A percentile compares a stretch with the other conserved stretches of the same genome.
Conservation (phyloP, 371 early-diverging fungal species). For the Zancudomyces culisetae region DNA sequence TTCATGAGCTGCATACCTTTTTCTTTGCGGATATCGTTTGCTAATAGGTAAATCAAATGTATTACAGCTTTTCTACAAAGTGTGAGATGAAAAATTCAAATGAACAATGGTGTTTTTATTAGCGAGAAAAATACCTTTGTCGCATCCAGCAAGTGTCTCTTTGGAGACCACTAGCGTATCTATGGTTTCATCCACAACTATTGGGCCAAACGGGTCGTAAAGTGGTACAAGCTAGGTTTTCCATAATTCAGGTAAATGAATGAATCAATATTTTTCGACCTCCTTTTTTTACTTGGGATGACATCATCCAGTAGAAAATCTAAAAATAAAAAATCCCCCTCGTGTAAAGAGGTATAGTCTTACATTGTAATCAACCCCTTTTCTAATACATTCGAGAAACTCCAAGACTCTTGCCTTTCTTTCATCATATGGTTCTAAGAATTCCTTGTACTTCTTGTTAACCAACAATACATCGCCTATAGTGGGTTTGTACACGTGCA, state of each 20-base stretch:
- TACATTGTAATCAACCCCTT: constrained; percentile 26
- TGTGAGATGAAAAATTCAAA: neutral
- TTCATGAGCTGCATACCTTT: constrained; percentile 29
- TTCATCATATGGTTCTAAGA: constrained; percentile 44
- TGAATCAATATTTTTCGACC: too few species aligned
- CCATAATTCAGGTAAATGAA: too few species aligned
- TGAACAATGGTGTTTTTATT: too few species aligned
- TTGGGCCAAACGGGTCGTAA: constrained; percentile 75
- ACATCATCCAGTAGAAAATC: too few species aligned
- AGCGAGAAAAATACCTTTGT: constrained; percentile 5
- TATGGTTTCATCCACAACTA: constrained; percentile 47
- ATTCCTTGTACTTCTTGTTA: constrained; percentile 45
- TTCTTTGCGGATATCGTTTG: constrained; percentile 5
- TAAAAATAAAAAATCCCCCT: too few species aligned
- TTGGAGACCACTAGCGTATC: constrained; percentile 70
- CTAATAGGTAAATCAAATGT: constrained; percentile 24
- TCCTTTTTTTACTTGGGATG: too few species aligned
- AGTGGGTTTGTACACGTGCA: too few species aligned
- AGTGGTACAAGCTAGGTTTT: constrained; percentile 57
- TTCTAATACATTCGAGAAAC: constrained; percentile 36
- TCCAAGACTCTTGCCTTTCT: constrained; percentile 34
- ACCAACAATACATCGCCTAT: constrained; percentile 39
- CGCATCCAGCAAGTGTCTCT: constrained; percentile 66
- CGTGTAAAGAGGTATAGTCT: too few species aligned
- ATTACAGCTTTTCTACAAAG: neutral